Evolutionary conservation across 2,329 filamentous ascomycete species (phyloP), one percentile per base, ranked within the genome.

Genomic region (Sclerotinia borealis): DNA sequence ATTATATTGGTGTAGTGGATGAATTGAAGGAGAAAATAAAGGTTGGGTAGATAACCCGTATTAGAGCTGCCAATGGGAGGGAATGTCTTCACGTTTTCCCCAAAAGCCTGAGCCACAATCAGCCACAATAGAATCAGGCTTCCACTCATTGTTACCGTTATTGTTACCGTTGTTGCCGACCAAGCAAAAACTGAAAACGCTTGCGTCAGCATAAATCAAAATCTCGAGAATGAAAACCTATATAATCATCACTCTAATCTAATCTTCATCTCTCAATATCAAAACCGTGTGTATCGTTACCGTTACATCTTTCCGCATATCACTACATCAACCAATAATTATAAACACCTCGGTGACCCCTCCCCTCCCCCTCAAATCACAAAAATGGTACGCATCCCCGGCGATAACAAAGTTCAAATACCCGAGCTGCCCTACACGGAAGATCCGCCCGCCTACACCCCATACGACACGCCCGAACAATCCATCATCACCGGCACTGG

Each of bases 1-100:
- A 83, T 70, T 83, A 81, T 68, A 68, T 64, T 45, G 77, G 76
- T 0, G 65, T 83, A 63, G 72, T 79, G 6, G 73, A 73, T 7
- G 79, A 81, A 68, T 80, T 78, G 76, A 62, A 34, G 51, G 25
- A 49, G 41, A 62, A 56, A 41, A 31, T 47, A 3, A 37, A 17
- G 41, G 13, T 8, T 0, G 39, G 25, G 27, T 13, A 15, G 15
- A 27, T 34, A 13, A 56, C 25, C 34, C 19, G 27, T 17, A 34
- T 17, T 56, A 43, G 81, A 4, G 73, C 76, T 39, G 27, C 52
- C 19, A 51, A 43, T 22, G 36, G 27, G 34, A 48, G 36, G 27
- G 34, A 48, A n/a, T 37, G 27, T 22, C 22, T 63, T 65, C n/a
- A n/a, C n/a, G n/a, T n/a, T n/a, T n/a, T n/a, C n/a, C 22, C 61